These are phyloP conservation scores for Monosporozyma servazzii DNA, from an alignment of 805 yeast genomes.

Conservation along the genomic window DNA sequence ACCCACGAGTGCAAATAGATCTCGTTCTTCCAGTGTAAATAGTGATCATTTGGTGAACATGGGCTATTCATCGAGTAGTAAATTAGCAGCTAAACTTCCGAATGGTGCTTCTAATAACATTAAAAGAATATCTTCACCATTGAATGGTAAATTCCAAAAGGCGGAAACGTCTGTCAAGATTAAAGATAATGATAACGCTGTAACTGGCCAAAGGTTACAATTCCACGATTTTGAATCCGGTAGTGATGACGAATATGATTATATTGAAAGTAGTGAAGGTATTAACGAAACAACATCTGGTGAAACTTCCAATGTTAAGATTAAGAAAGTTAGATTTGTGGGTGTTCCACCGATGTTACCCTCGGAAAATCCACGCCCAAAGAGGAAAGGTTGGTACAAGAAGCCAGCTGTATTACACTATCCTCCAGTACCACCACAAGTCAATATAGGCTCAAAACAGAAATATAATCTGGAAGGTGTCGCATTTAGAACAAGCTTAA, in stretches of 20 bases:
- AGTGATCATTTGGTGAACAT: not conserved
- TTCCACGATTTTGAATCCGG: not conserved
- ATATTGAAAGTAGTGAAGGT: not conserved
- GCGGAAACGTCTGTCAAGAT: not conserved
- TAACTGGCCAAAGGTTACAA: not conserved
- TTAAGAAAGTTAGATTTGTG: conserved; percentile 27
- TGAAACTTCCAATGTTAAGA: not conserved
- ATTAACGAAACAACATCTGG: not conserved
- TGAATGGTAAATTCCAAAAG: not conserved
- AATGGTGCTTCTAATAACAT: not conserved
- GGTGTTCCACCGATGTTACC: conserved; percentile 30
- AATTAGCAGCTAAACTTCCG: not conserved
- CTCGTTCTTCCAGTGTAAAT: conserved; percentile 4
- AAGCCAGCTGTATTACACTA: conserved; percentile 30
- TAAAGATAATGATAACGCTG: not conserved
- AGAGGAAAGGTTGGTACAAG: conserved; percentile 30
- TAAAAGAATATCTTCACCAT: not conserved
- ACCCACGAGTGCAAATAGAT: conserved; percentile 1
- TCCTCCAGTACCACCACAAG: conserved; percentile 25
- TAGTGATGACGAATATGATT: not conserved
- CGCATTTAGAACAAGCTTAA: conserved; percentile 26
- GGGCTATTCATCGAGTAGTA: not conserved
- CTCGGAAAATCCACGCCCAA: conserved; percentile 26
- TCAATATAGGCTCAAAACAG: conserved; percentile 6
- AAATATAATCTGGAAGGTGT: conserved; percentile 27